These are phyloP conservation scores for Celoporthe dispersa DNA, from an alignment of 2,329 filamentous ascomycete species.

Conservation along the genomic window DNA sequence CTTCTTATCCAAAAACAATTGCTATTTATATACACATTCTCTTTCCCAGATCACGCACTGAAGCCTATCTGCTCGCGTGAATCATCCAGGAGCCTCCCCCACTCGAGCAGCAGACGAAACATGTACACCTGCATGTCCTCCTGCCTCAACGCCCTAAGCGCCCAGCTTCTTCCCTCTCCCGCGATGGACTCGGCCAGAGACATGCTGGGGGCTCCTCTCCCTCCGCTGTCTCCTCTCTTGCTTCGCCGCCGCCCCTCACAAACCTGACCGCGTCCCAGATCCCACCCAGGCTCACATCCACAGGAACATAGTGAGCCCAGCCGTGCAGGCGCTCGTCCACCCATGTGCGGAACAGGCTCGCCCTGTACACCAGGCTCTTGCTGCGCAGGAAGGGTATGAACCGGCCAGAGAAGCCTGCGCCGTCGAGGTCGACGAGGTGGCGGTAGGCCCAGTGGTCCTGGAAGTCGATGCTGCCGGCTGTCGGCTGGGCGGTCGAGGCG, in stretches of 20 bases:
- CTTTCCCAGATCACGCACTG: neutral
- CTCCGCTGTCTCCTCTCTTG: neutral
- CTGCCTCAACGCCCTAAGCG: conserved; percentile 54
- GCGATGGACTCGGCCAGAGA: conserved; percentile 55
- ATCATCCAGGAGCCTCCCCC: conserved; percentile 48
- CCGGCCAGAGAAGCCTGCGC: conserved; percentile 54
- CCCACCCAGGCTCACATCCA: conserved; percentile 50
- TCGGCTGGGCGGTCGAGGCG: conserved; percentile 30
- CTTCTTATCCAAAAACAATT: neutral
- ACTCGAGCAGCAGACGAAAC: conserved; percentile 56
- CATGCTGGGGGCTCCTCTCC: neutral
- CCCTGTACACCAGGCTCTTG: conserved; percentile 59
- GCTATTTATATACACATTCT: neutral
- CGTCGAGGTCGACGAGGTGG: conserved; percentile 64
- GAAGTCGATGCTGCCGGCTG: conserved; percentile 36
- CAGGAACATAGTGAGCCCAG: conserved; percentile 68
- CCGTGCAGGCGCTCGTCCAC: conserved; percentile 63
- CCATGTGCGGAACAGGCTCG: conserved; percentile 67
- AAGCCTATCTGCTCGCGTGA: conserved; percentile 43
- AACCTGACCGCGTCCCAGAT: conserved; percentile 37
- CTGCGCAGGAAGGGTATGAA: conserved; percentile 57
- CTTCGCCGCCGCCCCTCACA: conserved; percentile 32
- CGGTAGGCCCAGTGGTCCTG: conserved; percentile 49
- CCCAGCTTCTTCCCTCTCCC: conserved; percentile 57
- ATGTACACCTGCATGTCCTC: conserved; percentile 66